Base-by-base conservation (phyloP, 371 early-diverging fungal genomes). In the Homolaphlyctis polyrhiza region DNA sequence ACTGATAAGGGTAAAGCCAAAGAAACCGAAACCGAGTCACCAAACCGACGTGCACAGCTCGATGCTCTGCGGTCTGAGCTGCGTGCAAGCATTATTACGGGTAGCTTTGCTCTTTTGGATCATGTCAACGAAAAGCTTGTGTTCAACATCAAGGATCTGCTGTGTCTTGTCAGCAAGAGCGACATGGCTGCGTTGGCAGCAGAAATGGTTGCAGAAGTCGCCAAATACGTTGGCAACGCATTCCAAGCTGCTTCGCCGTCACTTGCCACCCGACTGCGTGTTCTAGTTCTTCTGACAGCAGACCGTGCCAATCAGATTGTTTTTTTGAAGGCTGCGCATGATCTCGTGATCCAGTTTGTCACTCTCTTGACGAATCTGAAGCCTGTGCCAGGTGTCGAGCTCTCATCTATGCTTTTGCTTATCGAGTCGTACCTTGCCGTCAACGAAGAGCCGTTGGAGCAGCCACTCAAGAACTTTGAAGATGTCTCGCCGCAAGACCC, bases 101-200 rank as follows among this genome's bases (percentile, higher is more conserved):
- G 84, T 2, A 67, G 82, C 0, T 69, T 93, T 18, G 78, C 77
- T 13, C 65, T 94, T 28, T 68, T 89, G 0, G 88, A 87, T 66
- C 66, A 79, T 52, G 76, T 86, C 51, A 86, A 88, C 25, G 88
- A 87, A 62, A 68, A 83, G 1, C 82, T 90, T 23, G 61, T 70
- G 28, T 87, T 90, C 66, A 81, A 83, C 50, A 72, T 91, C 30
- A 88, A 89, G 35, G 90, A 91, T 45, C 71, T 76, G 45, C 43
- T 73, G 28, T 61, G 70, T 47, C 51, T 70, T 6, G 57, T 86
- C 8, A 68, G 78, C 48, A 84, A 86, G 60, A 76, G 76, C 25
- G 81, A 86, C 62, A 69, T 77, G 49, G 74, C 80, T 28, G 74
- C 77, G 27, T 71, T 75, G 21, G 73, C 80, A 21, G 75, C 72